Base-by-base conservation (phyloP, 2,329 filamentous ascomycete species). In the Fusarium sp. region DNA sequence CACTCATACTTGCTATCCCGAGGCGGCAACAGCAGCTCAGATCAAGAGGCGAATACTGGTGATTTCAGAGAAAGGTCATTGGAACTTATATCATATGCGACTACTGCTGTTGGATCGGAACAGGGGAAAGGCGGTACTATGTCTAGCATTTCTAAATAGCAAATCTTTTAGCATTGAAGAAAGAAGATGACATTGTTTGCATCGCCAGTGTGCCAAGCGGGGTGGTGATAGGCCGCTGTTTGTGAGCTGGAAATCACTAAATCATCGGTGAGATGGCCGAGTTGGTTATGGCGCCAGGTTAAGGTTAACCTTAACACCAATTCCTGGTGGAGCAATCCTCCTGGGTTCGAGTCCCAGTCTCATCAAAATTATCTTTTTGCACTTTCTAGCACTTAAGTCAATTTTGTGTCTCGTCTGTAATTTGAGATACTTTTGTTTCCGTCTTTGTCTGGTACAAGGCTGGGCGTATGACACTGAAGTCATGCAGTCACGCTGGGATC, bases 271-370 rank as follows among this genome's bases (percentile, higher is more conserved):
- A 55, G 53, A 55, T 55, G 55, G 55, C 55, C 55, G 55, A 58
- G 55, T 58, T 58, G 55, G 55, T 58, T 58, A 58, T 58, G 55
- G 55, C 55, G 55, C 55, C 55, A 58, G 55, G 55, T 58, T 58
- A 58, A 58, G 55, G 55, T 58, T 53, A 58, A 58, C 55, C 55
- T 58, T 53, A 21, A 58, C 55, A 58, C 27, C 37, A 21, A 53
- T 57, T 58, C 55, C 55, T 58, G 55, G 55, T 58, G 55, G 55
- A 58, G 55, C 55, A 58, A 58, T 58, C 55, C 55, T 58, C 55
- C 55, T 58, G 55, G 55, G 55, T 58, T 58, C 55, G 55, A 58
- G 55, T 58, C 55, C 55, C 55, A 58, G 55, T 58, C 55, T 58
- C 55, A 58, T 58, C 55, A 58, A 18, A 20, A 13, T 12, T 23